These are phyloP conservation scores for California macrophylla DNA, from an alignment of 441 rosid species.

Conservation along the genomic window DNA sequence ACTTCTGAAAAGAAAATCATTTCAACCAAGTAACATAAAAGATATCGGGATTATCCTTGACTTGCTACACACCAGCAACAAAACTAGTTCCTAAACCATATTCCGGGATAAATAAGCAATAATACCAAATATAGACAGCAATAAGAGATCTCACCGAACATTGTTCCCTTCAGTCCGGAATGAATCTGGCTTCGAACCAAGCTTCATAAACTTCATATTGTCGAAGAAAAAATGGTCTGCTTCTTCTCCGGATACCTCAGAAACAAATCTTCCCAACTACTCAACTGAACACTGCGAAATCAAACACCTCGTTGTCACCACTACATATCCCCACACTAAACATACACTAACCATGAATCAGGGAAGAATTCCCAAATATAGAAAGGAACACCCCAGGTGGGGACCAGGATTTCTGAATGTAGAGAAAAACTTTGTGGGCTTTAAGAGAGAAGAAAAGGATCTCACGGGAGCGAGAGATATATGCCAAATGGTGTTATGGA, in stretches of 20 bases:
- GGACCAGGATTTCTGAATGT: slow-evolving; percentile 44
- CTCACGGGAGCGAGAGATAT: slow-evolving; percentile 27
- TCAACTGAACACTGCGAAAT: slow-evolving; percentile 19
- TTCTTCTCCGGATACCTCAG: slow-evolving; percentile 17
- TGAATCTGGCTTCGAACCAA: slow-evolving; percentile 76
- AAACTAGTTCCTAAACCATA: neutral
- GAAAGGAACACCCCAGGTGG: slow-evolving; percentile 42
- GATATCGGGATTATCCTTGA: neutral
- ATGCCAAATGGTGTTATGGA: slow-evolving; percentile 35
- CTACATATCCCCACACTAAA: slow-evolving; percentile 27
- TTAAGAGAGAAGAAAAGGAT: slow-evolving; percentile 36
- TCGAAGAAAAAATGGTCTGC: slow-evolving; percentile 19
- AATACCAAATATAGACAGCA: neutral
- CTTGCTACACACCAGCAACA: neutral
- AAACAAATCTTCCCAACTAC: slow-evolving; percentile 19
- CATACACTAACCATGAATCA: slow-evolving; percentile 27
- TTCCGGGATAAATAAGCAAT: neutral
- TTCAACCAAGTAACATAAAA: neutral
- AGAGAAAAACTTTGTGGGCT: slow-evolving; percentile 33
- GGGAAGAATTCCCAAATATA: slow-evolving; percentile 28
- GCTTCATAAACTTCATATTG: slow-evolving; percentile 91
- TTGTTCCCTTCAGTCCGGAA: slow-evolving; percentile 48
- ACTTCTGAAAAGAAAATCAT: neutral
- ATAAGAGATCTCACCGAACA: slow-evolving; percentile 44
- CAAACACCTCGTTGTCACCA: slow-evolving; percentile 20